Base-by-base conservation (phyloP, 2,329 filamentous ascomycete genomes). In the Anthostomella pinea region DNA sequence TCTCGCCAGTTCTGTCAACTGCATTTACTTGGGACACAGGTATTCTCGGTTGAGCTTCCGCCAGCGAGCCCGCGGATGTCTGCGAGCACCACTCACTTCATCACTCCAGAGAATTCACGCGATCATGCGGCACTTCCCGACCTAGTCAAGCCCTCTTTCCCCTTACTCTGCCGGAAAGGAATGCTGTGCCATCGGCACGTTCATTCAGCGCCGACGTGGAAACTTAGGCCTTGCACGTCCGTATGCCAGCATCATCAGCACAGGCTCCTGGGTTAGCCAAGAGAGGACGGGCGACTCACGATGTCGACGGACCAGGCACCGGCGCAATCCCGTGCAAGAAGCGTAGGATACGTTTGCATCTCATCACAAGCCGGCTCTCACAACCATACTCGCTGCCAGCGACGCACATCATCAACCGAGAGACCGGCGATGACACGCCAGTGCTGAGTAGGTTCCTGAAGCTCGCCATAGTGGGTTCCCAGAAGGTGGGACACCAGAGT, bases 351-450 rank as follows among this genome's bases (percentile, higher is more conserved):
- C 72, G 80, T 1, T 65, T 77, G 3, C 62, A 73, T 14, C 69
- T 87, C 27, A 77, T 86, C 53, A 87, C 84, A 2, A 86, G 81
- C 14, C 73, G 81, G 6, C 75, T 87, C 1, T 86, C 82, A 8
- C 74, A 71, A 30, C 82, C 83, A 2, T 87, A 79, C 59, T 85
- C 82, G 0, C 68, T 76, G 18, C 83, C 83, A 0, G 79, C 83
- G 3, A 80, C 81, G 27, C 81, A 87, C 51, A 84, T 86, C 38
- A 69, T 82, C 34, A 77, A 81, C 57, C 73, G 80, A 17, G 79
- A 78, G 38, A 69, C 66, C 9, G 67, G 69, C 4, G 67, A 73
- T 45, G 71, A 66, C 29, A 43, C 51, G 30, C 54, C 56, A 0
- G 46, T 56, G 11, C 49, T 59, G 3, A 50, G 53, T 49, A 63